Percentiles rank a stretch among this genome's conserved stretches.
Conservation (phyloP, 495 filamentous ascomycete species). For the Talaromyces liani region DNA sequence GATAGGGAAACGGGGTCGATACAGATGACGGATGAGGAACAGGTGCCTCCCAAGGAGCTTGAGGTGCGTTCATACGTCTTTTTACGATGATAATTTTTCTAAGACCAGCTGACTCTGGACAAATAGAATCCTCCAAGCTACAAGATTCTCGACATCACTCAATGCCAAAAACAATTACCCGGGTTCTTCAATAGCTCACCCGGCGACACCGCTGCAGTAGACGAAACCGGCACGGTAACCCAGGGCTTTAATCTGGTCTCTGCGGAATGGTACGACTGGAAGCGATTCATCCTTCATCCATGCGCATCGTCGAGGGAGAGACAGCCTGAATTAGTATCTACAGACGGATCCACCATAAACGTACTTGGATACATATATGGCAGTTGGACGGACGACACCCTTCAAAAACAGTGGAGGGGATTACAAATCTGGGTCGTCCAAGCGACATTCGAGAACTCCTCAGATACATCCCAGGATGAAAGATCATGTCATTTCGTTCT, state of each 20-base stretch:
- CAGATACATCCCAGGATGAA: neutral
- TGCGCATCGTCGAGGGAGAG: neutral
- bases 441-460: neutral
- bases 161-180: neutral
- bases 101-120: neutral
- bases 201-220: neutral
- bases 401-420: neutral
- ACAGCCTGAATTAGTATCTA: neutral
- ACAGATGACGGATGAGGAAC: neutral
- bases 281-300: neutral
- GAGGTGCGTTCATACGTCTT: neutral
- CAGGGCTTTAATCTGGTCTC: conserved; percentile 1
- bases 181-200: neutral
- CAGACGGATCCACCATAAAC: neutral
- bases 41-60: neutral
- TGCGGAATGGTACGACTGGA: conserved; percentile 1
- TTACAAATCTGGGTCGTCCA: neutral
- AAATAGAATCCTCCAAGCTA: neutral
- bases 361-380: conserved; percentile 6
- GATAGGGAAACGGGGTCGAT: neutral
- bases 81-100: neutral
- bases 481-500: neutral
- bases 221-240: neutral
- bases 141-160: neutral
- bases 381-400: neutral